These are phyloP conservation scores for Fusarium sublunatum DNA, from an alignment of 2,329 filamentous ascomycete genomes.

Conservation along the genomic window DNA sequence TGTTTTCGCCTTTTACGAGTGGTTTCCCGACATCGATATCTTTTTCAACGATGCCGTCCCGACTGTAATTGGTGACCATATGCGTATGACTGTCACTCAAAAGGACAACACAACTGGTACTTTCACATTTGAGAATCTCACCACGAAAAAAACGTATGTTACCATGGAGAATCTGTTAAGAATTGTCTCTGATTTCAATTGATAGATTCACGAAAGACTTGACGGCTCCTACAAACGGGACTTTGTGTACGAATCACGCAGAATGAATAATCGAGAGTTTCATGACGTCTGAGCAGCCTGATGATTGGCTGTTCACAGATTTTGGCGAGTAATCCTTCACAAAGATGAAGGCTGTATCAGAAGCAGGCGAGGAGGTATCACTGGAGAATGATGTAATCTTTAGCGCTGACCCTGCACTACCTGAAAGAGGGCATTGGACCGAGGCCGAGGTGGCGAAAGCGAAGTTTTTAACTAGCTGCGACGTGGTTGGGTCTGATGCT, in stretches of 20 bases:
- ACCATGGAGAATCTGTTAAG: neutral
- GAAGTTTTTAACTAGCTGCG: too few species aligned
- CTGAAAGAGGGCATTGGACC: too few species aligned
- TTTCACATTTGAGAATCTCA: constrained; percentile 18
- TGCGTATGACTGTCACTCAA: constrained; percentile 16
- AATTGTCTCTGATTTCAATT: neutral
- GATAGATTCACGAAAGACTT: constrained; percentile 8
- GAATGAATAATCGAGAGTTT: constrained; percentile 22
- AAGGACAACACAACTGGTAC: constrained; percentile 14
- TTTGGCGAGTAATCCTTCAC: constrained; percentile 9
- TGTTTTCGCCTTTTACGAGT: constrained; percentile 23
- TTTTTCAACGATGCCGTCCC: constrained; percentile 3
- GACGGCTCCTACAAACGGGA: constrained; percentile 6
- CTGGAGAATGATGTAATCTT: too few species aligned
- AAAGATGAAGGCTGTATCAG: constrained; percentile 16
- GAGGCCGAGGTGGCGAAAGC: too few species aligned
- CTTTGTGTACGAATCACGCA: constrained; percentile 16
- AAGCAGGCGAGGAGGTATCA: constrained; percentile 2
- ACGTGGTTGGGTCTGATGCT: too few species aligned
- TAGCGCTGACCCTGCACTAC: too few species aligned
- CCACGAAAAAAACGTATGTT: constrained; percentile 2
- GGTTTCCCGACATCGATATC: constrained; percentile 9
- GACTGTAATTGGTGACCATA: constrained; percentile 17
- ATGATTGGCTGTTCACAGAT: constrained; percentile 6
- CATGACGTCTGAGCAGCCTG: constrained; percentile 10